Percentiles rank a stretch among this genome's conserved stretches.
Evolutionary conservation across 495 filamentous ascomycete genomes (phyloP).

Genomic region (Lichina pygmaea): DNA sequence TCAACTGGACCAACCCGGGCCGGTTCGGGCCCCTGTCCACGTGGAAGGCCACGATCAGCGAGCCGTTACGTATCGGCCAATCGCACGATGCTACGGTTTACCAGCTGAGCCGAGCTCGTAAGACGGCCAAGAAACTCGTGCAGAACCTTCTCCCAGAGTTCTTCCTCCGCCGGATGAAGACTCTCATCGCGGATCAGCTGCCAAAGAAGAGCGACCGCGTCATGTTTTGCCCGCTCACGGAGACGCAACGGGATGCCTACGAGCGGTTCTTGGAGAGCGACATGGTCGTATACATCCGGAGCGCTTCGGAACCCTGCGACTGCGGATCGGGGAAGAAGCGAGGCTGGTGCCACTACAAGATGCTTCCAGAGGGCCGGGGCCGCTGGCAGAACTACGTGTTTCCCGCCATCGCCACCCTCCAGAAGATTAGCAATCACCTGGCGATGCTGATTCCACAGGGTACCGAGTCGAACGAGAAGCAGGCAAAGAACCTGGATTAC

Average conservation of each 20-base stretch:
- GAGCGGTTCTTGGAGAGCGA: constrained; percentile 51
- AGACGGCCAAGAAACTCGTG: constrained; percentile 64
- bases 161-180: constrained; percentile 85
- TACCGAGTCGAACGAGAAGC: constrained; percentile 43
- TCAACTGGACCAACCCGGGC: constrained; percentile 94
- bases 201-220: constrained; percentile 87
- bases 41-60: constrained; percentile 54
- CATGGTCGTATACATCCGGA: constrained; percentile 38
- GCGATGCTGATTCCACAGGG: constrained; percentile 62
- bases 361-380: constrained; percentile 23
- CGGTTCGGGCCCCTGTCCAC: constrained; percentile 47
- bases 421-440: constrained; percentile 79
- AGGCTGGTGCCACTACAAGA: constrained; percentile 58
- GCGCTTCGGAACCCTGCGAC: constrained; percentile 35
- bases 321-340: constrained; percentile 43
- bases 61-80: constrained; percentile 65
- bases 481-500: constrained; percentile 49
- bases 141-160: constrained; percentile 74
- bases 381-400: constrained; percentile 66
- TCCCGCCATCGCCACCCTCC: constrained; percentile 53
- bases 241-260: constrained; percentile 63
- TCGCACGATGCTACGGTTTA: constrained; percentile 72
- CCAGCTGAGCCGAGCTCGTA: constrained; percentile 56
- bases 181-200: constrained; percentile 76
- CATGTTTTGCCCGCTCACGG: constrained; percentile 80